Evolutionary conservation across 805 yeast genomes (phyloP).

Genomic region (Starmera dryadoides): DNA sequence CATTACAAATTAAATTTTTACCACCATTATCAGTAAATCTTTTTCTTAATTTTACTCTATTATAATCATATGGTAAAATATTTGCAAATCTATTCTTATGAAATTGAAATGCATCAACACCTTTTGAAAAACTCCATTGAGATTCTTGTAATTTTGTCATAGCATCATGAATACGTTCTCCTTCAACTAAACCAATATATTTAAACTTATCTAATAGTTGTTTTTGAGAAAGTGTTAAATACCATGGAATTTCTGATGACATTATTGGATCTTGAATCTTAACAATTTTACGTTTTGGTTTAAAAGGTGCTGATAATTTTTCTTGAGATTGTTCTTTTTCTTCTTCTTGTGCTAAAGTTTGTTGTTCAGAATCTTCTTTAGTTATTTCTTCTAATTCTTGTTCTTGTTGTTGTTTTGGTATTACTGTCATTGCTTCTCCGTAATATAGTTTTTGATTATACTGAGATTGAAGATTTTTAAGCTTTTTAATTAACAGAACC

Average conservation of each 20-base stretch:
- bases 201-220: slow-evolving; percentile 21
- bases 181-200: slow-evolving; percentile 28
- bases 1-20: slow-evolving; percentile 21
- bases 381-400: no score
- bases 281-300: no score
- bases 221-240: not conserved
- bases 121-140: slow-evolving; percentile 14
- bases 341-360: no score
- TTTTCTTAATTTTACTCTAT: slow-evolving; percentile 31
- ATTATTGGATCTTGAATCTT: no score
- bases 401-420: no score
- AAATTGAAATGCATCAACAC: slow-evolving; percentile 8
- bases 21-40: not conserved
- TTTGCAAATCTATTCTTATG: slow-evolving; percentile 53
- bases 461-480: no score
- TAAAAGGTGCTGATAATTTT: no score
- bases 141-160: slow-evolving; percentile 19
- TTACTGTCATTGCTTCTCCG: no score
- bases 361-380: no score
- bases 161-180: slow-evolving; percentile 29
- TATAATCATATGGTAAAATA: slow-evolving; percentile 59
- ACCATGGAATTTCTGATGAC: not conserved
- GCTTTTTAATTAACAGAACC: no score
- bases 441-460: no score
- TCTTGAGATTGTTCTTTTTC: no score